Base-by-base conservation (phyloP, 768 basidiomycete genomes). In the Trametes cubensis region DNA sequence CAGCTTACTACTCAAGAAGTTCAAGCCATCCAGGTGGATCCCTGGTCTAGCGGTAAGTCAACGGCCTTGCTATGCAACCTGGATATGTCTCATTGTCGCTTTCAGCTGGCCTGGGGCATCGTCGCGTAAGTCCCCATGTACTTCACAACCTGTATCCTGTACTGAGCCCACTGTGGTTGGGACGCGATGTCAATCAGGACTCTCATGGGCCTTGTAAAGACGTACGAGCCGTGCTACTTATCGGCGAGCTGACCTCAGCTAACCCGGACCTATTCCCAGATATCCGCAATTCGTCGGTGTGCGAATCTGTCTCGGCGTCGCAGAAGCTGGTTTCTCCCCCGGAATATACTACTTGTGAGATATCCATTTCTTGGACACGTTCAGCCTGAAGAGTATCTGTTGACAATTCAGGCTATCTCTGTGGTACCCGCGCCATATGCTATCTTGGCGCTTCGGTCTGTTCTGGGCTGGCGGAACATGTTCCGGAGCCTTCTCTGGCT, bases 311-410 rank as follows among this genome's bases (percentile, higher is more conserved):
- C 81, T 89, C 0, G 88, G 89, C 3, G 68, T 85, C 1, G 81
- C 85, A 0, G 89, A 90, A 72, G 85, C 87, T 3, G 87, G 89
- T 2, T 67, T 89, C 7, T 90, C 87, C 70, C 88, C 89, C 13
- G 88, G 88, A 23, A 85, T 90, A 11, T 81, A 82, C 0, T 91
- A 88, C 75, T 89, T 87, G 88, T 88, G 55, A 46, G 66, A 55
- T 7, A 2, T 81, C 71, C 4, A 6, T 39, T 30, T 15, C 2
- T 5, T 11, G 13, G 18, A 7, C 40, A 11, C n/a, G 0, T 18
- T 14, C 25, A 17, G 28, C 34, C 10, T 2, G 34, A 6, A 34
- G 2, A n/a, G 39, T 0, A 17, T 13, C 41, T 5, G 21, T 48
- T 8, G 39, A 6, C 15, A 7, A 44, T 4, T 11, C 42, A 70